Conservation (phyloP, 2,329 filamentous ascomycete species). For the Aspergillus sp. region DNA sequence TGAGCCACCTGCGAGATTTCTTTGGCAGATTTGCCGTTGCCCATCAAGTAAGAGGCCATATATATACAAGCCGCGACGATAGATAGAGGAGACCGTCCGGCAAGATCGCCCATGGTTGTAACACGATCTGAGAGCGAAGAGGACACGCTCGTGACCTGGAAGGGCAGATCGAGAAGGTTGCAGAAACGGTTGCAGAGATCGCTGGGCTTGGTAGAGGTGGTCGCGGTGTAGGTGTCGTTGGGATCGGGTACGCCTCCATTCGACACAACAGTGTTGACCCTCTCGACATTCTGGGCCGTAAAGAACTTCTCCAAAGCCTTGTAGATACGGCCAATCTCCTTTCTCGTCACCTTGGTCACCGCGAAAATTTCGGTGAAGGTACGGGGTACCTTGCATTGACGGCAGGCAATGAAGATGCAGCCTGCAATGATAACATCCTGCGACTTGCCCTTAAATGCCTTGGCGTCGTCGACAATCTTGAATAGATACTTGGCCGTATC, state of each 20-base stretch:
- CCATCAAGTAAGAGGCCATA: slow-evolving; percentile 86
- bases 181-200: slow-evolving; percentile 89
- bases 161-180: slow-evolving; percentile 71
- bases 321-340: slow-evolving; percentile 95
- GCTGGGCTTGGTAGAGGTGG: slow-evolving; percentile 71
- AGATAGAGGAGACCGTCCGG: slow-evolving; percentile 88
- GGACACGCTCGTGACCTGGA: slow-evolving; percentile 74
- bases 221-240: slow-evolving; percentile 64
- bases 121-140: slow-evolving; percentile 74
- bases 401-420: slow-evolving; percentile 96
- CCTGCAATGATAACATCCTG: slow-evolving; percentile 91
- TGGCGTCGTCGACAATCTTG: slow-evolving; percentile 89
- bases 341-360: slow-evolving; percentile 89
- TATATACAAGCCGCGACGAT: slow-evolving; percentile 95
- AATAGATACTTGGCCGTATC: slow-evolving; percentile 92
- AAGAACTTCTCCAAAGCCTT: slow-evolving; percentile 89
- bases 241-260: slow-evolving; percentile 47
- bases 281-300: slow-evolving; percentile 63
- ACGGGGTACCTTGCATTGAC: slow-evolving; percentile 78
- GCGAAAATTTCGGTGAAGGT: slow-evolving; percentile 94
- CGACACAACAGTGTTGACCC: slow-evolving; percentile 45
- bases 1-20: slow-evolving; percentile 80
- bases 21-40: slow-evolving; percentile 72
- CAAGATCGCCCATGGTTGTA: slow-evolving; percentile 71
- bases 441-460: slow-evolving; percentile 91